These are phyloP conservation scores for Mediolabrus comicus DNA, from an alignment of 108 stramenopile species.

Conservation along the genomic window DNA sequence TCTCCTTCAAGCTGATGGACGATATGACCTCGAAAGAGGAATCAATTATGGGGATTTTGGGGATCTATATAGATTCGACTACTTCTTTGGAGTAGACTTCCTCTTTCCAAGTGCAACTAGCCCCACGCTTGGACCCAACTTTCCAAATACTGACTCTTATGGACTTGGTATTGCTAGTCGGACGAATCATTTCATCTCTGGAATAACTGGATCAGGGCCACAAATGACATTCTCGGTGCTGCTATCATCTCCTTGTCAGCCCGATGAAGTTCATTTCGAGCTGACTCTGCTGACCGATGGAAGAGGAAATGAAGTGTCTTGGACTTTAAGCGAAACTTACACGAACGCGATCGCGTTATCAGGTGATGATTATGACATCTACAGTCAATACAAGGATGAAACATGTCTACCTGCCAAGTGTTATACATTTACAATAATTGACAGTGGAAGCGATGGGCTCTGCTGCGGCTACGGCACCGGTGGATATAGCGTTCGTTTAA, in stretches of 20 bases:
- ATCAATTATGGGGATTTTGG: constrained; percentile 47
- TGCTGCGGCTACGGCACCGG: constrained; percentile 31
- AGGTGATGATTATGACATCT: constrained; percentile 13
- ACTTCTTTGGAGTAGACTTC: constrained; percentile 31
- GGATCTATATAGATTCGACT: constrained; percentile 40
- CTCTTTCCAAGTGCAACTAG: constrained; percentile 26
- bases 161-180: constrained; percentile 9
- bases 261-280: constrained; percentile 28
- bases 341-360: constrained; percentile 9
- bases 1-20: constrained; percentile 68
- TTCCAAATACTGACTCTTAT: constrained; percentile 49
- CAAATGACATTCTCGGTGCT: constrained; percentile 36
- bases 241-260: constrained; percentile 29
- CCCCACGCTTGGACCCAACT: constrained; percentile 40
- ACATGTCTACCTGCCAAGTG: constrained; percentile 30
- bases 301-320: constrained; percentile 31
- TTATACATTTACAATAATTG: constrained; percentile 30
- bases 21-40: constrained; percentile 67
- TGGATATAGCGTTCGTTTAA: constrained; percentile 29
- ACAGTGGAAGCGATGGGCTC: constrained; percentile 35
- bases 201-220: constrained; percentile 19
- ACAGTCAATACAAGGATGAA: constrained; percentile 5
- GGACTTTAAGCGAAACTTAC: constrained; percentile 12
- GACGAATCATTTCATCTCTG: constrained; percentile 38
- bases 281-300: constrained; percentile 29